Conservation (phyloP, 1,284 basidiomycete species). For the Irpex sp. region DNA sequence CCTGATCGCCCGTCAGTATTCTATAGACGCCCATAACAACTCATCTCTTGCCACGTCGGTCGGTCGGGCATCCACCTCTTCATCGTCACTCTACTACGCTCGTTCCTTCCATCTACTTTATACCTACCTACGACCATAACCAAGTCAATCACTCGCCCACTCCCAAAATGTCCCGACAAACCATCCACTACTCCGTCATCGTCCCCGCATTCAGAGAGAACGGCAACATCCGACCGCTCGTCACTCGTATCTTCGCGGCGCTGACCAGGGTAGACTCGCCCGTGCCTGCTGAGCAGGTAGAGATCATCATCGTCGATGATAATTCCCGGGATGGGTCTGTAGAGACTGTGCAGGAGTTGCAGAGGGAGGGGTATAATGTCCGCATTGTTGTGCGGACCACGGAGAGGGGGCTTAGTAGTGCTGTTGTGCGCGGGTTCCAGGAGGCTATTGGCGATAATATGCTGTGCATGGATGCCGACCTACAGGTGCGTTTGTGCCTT, state of each 20-base stretch:
- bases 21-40: neutral
- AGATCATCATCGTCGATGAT: conserved; percentile 47
- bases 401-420: conserved; percentile 39
- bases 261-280: conserved; percentile 26
- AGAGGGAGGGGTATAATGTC: conserved; percentile 38
- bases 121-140: neutral
- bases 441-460: conserved; percentile 36
- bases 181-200: conserved; percentile 36
- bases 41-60: neutral
- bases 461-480: conserved; percentile 44
- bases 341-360: conserved; percentile 35
- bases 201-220: conserved; percentile 47
- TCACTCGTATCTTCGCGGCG: conserved; percentile 34
- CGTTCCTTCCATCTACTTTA: neutral
- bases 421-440: conserved; percentile 40
- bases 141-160: neutral
- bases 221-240: conserved; percentile 38
- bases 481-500: conserved; percentile 27
- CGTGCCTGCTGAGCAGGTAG: conserved; percentile 27
- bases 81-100: neutral
- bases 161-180: conserved; percentile 7
- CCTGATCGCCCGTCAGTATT: neutral
- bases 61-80: neutral
- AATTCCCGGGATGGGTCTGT: conserved; percentile 42
- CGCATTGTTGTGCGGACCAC: conserved; percentile 38